Evolutionary conservation across 768 basidiomycete genomes (phyloP), one percentile per base, ranked within the genome.

Genomic region (Leccinum disarticulatum): DNA sequence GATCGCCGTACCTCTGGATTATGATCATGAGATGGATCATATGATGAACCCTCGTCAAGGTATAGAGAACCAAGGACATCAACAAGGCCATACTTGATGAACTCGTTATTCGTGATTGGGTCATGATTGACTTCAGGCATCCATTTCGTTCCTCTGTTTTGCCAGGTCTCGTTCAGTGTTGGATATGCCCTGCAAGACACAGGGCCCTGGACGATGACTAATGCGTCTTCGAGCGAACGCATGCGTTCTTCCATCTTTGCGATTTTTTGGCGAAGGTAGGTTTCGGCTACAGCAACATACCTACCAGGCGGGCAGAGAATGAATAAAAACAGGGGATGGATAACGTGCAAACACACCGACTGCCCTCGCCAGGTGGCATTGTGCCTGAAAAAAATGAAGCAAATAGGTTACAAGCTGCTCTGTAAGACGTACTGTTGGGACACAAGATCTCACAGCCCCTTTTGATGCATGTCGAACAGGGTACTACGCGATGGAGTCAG

Each of bases 351-450:
- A 66, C 79, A 57, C 61, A 79, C 77, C 82, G 79, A 63, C 80
- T 81, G n/a, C 82, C 83, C 64, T 83, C 80, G 27, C 83, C 83
- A 9, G 81, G 81, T 8, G 83, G 81, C 49, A 84, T 79, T 15
- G 79, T 81, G 22, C 78, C 82, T 84, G 27, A 54, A 36, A 8
- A 14, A 43, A 15, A 43, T 11, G 47, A 46, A 19, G 38, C 33
- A 13, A 15, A 27, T 7, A 22, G 22, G 3, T 22, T 38, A 27
- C 27, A 35, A 52, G 6, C 13, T 22, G 46, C 14, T 11, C 15
- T 33, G 14, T n/a, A 48, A 61, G 35, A 63, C 72, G 27, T 61
- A 80, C 83, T 80, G 62, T 83, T 84, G 13, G 83, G 82, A 66
- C 81, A 83, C 19, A 84, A 57, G 35, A 64, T 50, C 3, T 56